phyloP scores from a whole-genome alignment of 2,329 filamentous ascomycete genomes.

The Hymenoscyphus fructigenus region DNA sequence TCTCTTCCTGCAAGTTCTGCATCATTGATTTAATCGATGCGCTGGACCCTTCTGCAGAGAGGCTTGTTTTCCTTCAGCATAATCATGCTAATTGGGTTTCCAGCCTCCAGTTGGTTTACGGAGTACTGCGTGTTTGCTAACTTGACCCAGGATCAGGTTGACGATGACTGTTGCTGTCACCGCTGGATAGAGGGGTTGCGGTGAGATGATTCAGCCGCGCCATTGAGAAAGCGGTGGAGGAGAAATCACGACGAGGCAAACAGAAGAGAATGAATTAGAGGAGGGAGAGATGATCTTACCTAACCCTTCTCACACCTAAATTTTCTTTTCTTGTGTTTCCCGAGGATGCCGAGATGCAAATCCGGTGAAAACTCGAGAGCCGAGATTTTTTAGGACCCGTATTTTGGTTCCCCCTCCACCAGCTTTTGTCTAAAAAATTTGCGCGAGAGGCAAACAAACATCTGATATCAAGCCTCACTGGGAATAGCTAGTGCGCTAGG shows the following conservation, averaged over 20 bases:
- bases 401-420: slow-evolving; percentile 1
- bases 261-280: neutral
- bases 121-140: no score
- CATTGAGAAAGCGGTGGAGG: neutral
- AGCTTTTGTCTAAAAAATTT: no score
- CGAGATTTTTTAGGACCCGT: neutral
- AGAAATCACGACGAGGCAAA: neutral
- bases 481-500: neutral
- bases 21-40: neutral
- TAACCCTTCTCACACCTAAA: neutral
- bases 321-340: no score
- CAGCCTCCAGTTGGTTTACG: neutral
- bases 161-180: neutral
- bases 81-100: no score
- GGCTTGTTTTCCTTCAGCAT: no score
- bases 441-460: neutral
- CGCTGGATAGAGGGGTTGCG: neutral
- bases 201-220: slow-evolving; percentile 13
- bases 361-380: neutral
- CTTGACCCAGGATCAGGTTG: no score
- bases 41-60: neutral
- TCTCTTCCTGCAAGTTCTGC: no score
- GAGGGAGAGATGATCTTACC: neutral
- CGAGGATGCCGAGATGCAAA: no score
- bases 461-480: neutral